Conservation (phyloP, 495 filamentous ascomycete genomes). For the Saxophila tyrrhenica region DNA sequence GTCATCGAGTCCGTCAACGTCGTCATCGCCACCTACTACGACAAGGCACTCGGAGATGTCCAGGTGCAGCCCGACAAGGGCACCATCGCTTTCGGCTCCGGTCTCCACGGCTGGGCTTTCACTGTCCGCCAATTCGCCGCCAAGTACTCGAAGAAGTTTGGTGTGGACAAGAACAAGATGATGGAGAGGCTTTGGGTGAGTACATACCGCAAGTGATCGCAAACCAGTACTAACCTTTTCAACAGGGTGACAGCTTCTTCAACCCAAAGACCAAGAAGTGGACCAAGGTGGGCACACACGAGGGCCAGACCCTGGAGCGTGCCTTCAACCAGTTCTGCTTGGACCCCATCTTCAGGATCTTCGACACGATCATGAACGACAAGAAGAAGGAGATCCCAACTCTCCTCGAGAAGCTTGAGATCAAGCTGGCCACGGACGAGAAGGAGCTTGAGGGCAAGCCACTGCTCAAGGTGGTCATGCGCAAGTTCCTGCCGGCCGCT, state of each 20-base stretch:
- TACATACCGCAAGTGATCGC: background rate
- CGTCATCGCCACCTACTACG: conserved; percentile 96
- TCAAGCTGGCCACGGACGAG: conserved; percentile 78
- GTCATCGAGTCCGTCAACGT: conserved; percentile 99
- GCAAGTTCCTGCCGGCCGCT: conserved; percentile 94
- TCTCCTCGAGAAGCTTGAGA: conserved; percentile 81
- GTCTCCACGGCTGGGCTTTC: conserved; percentile 99
- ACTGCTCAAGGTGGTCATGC: conserved; percentile 95
- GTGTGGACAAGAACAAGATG: conserved; percentile 99
- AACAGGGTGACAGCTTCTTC: conserved; percentile 95
- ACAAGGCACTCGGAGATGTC: conserved; percentile 93
- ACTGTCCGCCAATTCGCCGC: conserved; percentile 96
- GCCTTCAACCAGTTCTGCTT: conserved; percentile 98
- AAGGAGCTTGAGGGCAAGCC: conserved; percentile 91
- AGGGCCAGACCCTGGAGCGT: conserved; percentile 86
- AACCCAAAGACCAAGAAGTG: conserved; percentile 99
- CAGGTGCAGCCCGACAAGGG: conserved; percentile 95
- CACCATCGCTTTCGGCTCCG: conserved; percentile 97
- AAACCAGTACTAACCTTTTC: conserved; percentile 7
- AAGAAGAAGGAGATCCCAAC: conserved; percentile 84
- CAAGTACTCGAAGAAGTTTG: conserved; percentile 98
- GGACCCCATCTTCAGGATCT: conserved; percentile 99
- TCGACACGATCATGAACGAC: conserved; percentile 89
- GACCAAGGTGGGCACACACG: conserved; percentile 69
- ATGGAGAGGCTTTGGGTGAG: conserved; percentile 98